Conservation (phyloP, 2,329 filamentous ascomycete species). For the Sporothrix pseudoabietina region DNA sequence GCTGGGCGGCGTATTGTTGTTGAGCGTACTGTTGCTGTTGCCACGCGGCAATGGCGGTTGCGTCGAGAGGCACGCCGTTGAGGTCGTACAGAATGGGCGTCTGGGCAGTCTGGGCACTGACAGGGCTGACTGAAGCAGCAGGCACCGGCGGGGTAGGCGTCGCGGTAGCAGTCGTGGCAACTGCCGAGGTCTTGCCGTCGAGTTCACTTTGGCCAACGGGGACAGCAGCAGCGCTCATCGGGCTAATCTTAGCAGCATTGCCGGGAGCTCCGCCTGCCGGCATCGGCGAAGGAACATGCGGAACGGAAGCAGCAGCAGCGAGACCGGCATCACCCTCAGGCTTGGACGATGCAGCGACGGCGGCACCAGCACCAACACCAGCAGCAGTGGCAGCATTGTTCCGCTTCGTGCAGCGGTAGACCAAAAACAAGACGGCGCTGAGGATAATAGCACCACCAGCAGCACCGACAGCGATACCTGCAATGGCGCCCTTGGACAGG, state of each 20-base stretch:
- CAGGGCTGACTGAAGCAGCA: background rate
- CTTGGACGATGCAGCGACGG: background rate
- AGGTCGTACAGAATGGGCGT: background rate
- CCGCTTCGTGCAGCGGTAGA: conserved; percentile 30
- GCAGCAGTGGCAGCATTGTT: background rate
- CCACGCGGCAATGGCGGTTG: background rate
- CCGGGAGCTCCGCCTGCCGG: background rate
- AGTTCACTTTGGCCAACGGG: conserved; percentile 23
- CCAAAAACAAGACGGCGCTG: conserved; percentile 28
- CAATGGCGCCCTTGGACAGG: conserved; percentile 33
- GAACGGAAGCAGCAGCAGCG: background rate
- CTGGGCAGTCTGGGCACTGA: background rate
- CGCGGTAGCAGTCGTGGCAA: background rate
- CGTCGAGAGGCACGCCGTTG: background rate
- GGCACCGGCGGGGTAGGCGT: background rate
- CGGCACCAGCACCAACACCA: background rate
- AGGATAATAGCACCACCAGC: conserved; percentile 29
- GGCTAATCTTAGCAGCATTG: background rate
- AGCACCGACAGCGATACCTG: conserved; percentile 32
- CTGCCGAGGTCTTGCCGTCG: conserved; percentile 16
- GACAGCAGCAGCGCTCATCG: background rate
- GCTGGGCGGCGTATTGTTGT: background rate
- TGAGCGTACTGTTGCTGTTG: background rate
- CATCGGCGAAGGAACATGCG: background rate
- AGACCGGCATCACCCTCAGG: background rate